A percentile compares a stretch with the other conserved stretches of the same genome.
These are phyloP conservation scores for Corynascus novoguineensis DNA, from an alignment of 495 filamentous ascomycete genomes.

Conservation along the genomic window DNA sequence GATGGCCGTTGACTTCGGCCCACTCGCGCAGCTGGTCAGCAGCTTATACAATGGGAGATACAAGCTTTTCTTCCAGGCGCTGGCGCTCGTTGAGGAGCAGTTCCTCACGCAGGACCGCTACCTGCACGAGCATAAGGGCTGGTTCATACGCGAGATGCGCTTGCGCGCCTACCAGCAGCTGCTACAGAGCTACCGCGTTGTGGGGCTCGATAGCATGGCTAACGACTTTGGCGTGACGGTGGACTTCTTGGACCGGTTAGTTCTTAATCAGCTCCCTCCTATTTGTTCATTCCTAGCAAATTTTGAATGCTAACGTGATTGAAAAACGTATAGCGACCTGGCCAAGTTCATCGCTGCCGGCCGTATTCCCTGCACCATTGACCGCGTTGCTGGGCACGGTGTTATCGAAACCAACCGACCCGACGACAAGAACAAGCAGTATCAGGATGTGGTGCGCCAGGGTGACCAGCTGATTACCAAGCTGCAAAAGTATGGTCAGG, in stretches of 20 bases:
- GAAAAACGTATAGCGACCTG: slow-evolving; percentile 64
- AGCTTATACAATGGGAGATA: slow-evolving; percentile 91
- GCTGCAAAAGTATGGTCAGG: slow-evolving; percentile 97
- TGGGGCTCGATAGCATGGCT: slow-evolving; percentile 92
- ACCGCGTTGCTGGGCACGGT: slow-evolving; percentile 79
- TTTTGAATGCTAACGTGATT: slow-evolving; percentile 17
- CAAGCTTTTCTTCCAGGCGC: slow-evolving; percentile 82
- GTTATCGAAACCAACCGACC: slow-evolving; percentile 97
- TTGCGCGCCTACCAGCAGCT: slow-evolving; percentile 92
- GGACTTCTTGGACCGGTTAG: slow-evolving; percentile 88
- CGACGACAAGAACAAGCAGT: slow-evolving; percentile 99
- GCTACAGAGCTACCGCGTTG: slow-evolving; percentile 96
- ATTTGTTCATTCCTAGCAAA: too few relatives aligned
- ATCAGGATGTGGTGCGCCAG: slow-evolving; percentile 93
- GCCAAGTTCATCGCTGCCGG: slow-evolving; percentile 95
- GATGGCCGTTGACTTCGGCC: slow-evolving; percentile 65
- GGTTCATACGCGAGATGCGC: slow-evolving; percentile 98
- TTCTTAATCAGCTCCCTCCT: slow-evolving; percentile 12
- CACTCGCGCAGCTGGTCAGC: slow-evolving; percentile 81
- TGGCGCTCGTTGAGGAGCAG: slow-evolving; percentile 86
- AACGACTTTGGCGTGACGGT: slow-evolving; percentile 92
- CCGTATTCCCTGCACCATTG: slow-evolving; percentile 91
- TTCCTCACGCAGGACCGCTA: slow-evolving; percentile 94
- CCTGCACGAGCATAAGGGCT: slow-evolving; percentile 84
- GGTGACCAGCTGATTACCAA: slow-evolving; percentile 97